phyloP scores from a whole-genome alignment of 208 protist species.

The Acanthamoeba polyphaga region DNA sequence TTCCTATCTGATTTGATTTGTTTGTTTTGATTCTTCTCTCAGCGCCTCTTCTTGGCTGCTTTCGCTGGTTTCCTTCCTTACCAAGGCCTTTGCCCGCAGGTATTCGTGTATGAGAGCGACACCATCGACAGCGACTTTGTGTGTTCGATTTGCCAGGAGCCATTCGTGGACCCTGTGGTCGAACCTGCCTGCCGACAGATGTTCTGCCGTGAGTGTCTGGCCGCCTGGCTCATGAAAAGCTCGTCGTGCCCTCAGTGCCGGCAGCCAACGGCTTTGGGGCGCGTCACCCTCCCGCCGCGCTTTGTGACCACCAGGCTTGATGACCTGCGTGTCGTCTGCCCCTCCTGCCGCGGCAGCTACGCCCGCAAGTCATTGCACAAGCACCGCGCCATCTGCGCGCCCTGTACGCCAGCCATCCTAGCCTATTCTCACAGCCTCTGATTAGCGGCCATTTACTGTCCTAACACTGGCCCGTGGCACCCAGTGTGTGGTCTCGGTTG shows the following conservation, averaged over 20 bases:
- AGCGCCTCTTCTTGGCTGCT: too few relatives aligned
- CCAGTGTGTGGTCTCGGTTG: conserved; percentile 5
- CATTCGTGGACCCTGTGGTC: conserved; percentile 50
- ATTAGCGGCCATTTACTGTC: not conserved
- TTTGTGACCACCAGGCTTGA: conserved; percentile 33
- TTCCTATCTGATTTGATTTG: too few relatives aligned
- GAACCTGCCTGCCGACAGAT: conserved; percentile 30
- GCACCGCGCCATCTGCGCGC: not conserved
- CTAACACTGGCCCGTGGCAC: not conserved
- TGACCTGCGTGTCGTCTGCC: conserved; percentile 16
- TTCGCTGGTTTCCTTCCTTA: too few relatives aligned
- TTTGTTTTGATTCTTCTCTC: too few relatives aligned
- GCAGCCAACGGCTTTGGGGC: not conserved
- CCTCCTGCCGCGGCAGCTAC: not conserved
- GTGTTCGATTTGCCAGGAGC: conserved; percentile 30
- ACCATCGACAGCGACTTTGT: not conserved
- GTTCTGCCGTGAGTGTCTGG: conserved; percentile 25
- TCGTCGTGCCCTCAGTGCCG: conserved; percentile 18
- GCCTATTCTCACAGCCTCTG: too few relatives aligned
- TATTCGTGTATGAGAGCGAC: not conserved
- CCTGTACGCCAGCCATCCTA: not conserved
- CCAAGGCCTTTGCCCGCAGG: not conserved
- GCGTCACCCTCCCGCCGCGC: not conserved
- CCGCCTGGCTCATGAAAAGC: not conserved
- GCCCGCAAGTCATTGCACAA: not conserved